A percentile compares a stretch with the other conserved stretches of the same genome.
Conservation (phyloP, 2,329 filamentous ascomycete genomes). For the Ascochyta rabiei region DNA sequence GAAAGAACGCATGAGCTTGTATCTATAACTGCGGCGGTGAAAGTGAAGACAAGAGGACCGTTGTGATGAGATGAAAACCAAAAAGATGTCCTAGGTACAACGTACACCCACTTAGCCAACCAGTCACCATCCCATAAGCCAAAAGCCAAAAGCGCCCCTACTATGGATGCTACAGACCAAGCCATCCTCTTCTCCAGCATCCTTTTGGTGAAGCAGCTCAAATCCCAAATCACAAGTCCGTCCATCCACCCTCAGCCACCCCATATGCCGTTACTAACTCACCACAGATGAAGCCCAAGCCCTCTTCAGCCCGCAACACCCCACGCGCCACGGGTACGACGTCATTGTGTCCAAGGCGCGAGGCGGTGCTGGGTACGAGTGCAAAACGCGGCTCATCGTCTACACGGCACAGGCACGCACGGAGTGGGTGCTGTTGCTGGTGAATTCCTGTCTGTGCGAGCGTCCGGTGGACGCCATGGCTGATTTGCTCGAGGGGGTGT, state of each 20-base stretch:
- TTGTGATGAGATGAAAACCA: no score
- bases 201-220: not conserved
- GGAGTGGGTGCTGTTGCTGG: not conserved
- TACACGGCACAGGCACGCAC: not conserved
- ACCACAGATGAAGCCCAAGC: not conserved
- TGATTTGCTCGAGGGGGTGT: not conserved
- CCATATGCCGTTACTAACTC: not conserved
- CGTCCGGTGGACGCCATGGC: slow-evolving; percentile 3
- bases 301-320: not conserved
- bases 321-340: not conserved
- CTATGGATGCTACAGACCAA: not conserved
- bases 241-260: no score
- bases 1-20: no score
- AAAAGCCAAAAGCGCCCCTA: not conserved
- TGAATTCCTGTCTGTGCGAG: not conserved
- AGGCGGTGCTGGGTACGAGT: not conserved
- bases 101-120: no score
- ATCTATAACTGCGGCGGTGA: no score
- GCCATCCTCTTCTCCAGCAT: not conserved
- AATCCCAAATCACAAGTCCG: not conserved
- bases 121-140: no score
- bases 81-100: no score
- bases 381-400: not conserved
- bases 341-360: not conserved
- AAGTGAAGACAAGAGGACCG: no score